A percentile compares a stretch with the other conserved stretches of the same genome.
These are phyloP conservation scores for Taphrina pruni DNA, from an alignment of 1,139 yeast genomes.

Conservation along the genomic window DNA sequence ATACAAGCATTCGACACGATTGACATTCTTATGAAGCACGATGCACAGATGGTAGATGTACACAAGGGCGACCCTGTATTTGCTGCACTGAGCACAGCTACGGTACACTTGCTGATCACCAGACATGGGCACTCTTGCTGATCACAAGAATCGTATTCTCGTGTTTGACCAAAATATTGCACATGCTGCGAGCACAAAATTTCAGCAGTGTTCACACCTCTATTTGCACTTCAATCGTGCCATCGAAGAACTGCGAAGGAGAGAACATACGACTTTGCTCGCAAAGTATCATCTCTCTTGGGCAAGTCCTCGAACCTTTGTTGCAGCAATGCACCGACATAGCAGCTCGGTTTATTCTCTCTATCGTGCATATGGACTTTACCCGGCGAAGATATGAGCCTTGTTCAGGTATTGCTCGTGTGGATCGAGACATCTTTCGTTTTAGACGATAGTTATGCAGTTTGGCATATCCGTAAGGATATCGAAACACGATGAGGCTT, in stretches of 20 bases:
- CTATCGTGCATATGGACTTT: slow-evolving; percentile 16
- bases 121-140: neutral
- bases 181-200: neutral
- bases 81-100: neutral
- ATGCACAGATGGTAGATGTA: no score
- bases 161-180: neutral
- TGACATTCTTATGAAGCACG: no score
- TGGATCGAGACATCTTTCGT: slow-evolving; percentile 24
- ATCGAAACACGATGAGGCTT: slow-evolving; percentile 33
- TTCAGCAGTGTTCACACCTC: neutral
- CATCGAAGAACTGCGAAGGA: slow-evolving; percentile 37
- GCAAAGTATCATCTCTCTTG: slow-evolving; percentile 21
- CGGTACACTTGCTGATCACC: neutral
- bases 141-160: neutral
- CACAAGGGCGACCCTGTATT: neutral
- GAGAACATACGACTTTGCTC: slow-evolving; percentile 19
- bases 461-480: slow-evolving; percentile 2
- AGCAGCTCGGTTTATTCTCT: slow-evolving; percentile 34
- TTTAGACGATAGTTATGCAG: slow-evolving; percentile 35
- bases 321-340: slow-evolving; percentile 36
- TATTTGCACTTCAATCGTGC: slow-evolving; percentile 16
- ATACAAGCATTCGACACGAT: no score
- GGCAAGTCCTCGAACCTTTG: slow-evolving; percentile 35
- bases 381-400: slow-evolving; percentile 38
- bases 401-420: slow-evolving; percentile 18